phyloP scores from a whole-genome alignment of 1,284 basidiomycete species.

The Melampsora americana region DNA sequence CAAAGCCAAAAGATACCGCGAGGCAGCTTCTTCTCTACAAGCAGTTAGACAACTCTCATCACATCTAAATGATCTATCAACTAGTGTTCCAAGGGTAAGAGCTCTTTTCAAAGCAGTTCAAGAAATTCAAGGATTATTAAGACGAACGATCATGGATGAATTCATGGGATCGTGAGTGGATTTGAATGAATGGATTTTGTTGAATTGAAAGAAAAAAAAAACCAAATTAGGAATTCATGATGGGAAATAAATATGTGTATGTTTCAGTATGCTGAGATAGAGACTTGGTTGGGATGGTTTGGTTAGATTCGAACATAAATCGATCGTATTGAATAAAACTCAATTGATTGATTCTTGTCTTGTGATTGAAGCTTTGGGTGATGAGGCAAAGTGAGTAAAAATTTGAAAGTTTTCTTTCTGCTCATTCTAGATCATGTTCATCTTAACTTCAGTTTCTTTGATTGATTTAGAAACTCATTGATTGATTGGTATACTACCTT shows the following conservation, averaged over 20 bases:
- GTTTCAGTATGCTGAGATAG: not conserved
- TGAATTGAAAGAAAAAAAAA: too few relatives aligned
- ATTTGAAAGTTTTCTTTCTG: not conserved
- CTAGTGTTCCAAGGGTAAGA: conserved; percentile 69
- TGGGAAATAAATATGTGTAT: too few relatives aligned
- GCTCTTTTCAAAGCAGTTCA: conserved; percentile 74
- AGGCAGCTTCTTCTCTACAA: conserved; percentile 65
- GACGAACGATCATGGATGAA: conserved; percentile 74
- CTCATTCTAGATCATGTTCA: too few relatives aligned
- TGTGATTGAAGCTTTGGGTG: conserved; percentile 79
- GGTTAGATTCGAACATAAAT: conserved; percentile 44
- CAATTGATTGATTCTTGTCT: conserved; percentile 67
- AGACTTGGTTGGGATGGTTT: conserved; percentile 23
- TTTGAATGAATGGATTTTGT: conserved; percentile 4
- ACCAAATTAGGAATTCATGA: too few relatives aligned
- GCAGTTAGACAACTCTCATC: conserved; percentile 80
- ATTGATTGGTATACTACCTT: conserved; percentile 85
- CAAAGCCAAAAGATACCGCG: conserved; percentile 68
- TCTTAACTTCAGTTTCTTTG: too few relatives aligned
- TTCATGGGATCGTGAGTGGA: conserved; percentile 79
- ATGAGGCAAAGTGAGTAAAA: conserved; percentile 68
- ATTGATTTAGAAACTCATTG: conserved; percentile 63
- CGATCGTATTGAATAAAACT: conserved; percentile 31
- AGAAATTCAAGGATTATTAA: conserved; percentile 71
- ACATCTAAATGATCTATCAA: conserved; percentile 69